Base-by-base conservation (phyloP, 345 rosid species). In the Iberis pinnata region DNA sequence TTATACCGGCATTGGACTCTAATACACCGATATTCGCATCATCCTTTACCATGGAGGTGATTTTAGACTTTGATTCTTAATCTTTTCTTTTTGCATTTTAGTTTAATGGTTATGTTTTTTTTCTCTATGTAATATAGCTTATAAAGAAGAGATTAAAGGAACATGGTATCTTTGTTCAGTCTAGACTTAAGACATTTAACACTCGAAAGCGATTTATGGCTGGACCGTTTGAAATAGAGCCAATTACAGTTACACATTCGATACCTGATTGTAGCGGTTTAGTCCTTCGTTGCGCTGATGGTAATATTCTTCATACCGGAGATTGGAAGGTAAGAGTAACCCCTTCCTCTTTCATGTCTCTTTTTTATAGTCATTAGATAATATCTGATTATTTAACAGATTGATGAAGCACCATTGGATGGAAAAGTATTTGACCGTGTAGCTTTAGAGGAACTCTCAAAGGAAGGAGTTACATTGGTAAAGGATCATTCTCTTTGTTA, bases 221-320 rank as follows among this genome's bases (percentile, higher is more conserved):
- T 65, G 98, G 98, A 18, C 96, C 98, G 69, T 92, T 92, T 75
- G 98, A 92, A 69, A 67, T 92, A 72, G 98, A 92, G 75, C 96
- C 98, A 22, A 71, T 92, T 55, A 83, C 80, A 17, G 98, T 92
- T 53, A 92, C 98, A 4, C 98, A 92, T 71, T 92, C 96, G 40
- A 92, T 92, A 74, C 98, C 98, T 65, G 98, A 92, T 75, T 92
- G 98, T 72, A 82, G 86, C 64, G 96, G 98, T 32, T 73, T 92
- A 55, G 84, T 92, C 58, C 93, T 92, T 56, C 98, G 98, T 11
- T 92, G 96, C 22, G 73, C 82, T 77, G 96, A 92, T 83, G 98
- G 98, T 70, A 88, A 82, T 56, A 85, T 92, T 74, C 84, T 88
- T 67, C 98, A 92, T 66, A 92, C 98, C 17, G 98, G 96, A 57